Evolutionary conservation across 2,329 filamentous ascomycete species (phyloP).

Genomic region (Aspergillus pseudoviridinutans): DNA sequence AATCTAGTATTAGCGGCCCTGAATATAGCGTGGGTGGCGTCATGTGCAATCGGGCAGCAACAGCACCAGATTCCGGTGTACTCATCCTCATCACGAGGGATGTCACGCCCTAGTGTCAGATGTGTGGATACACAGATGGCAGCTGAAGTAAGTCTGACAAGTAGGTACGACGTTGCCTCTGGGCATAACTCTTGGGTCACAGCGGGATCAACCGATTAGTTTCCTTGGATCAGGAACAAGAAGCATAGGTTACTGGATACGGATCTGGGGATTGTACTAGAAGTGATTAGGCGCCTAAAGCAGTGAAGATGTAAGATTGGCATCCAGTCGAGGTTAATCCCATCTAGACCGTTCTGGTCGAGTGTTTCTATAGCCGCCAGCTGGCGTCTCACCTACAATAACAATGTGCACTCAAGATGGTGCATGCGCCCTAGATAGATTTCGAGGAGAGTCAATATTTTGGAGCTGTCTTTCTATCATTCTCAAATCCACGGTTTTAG

Average conservation of each 20-base stretch:
- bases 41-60: neutral
- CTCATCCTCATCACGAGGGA: neutral
- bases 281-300: neutral
- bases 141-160: neutral
- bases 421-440: neutral
- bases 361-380: neutral
- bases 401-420: neutral
- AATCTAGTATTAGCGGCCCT: neutral
- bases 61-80: neutral
- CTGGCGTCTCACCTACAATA: neutral
- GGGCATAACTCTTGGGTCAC: conserved; percentile 4
- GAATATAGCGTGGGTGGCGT: neutral
- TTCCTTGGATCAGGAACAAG: conserved; percentile 8
- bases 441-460: neutral
- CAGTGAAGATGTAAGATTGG: neutral
- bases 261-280: neutral
- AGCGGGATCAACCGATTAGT: conserved; percentile 12
- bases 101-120: neutral
- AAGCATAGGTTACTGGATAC: neutral
- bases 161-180: neutral
- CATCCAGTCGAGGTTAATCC: neutral
- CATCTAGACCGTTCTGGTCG: neutral
- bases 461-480: neutral
- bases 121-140: neutral
- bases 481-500: neutral